These are phyloP conservation scores for Malania oleifera DNA, from an alignment of 164 flowering plant species.

Conservation along the genomic window DNA sequence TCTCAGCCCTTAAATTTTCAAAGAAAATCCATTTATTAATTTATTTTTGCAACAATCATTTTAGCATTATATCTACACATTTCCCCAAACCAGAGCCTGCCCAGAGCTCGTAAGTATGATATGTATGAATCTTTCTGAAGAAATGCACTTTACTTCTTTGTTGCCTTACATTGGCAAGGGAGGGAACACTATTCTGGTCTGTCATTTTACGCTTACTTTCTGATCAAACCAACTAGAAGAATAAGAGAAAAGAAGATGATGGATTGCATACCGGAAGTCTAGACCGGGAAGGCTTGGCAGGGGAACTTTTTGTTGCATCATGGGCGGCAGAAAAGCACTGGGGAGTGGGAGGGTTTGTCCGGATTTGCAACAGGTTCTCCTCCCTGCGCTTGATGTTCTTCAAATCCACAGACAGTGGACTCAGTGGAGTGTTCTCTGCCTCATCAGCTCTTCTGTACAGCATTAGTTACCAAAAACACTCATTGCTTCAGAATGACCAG, in stretches of 20 bases:
- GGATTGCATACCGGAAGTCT: conserved; percentile 32
- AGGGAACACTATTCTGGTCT: background rate
- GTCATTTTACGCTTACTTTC: background rate
- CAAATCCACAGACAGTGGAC: conserved; percentile 26
- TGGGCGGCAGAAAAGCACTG: conserved; percentile 59
- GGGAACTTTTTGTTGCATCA: conserved; percentile 19
- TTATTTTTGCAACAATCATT: too few relatives aligned
- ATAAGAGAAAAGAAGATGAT: background rate
- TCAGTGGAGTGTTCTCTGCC: conserved; percentile 40
- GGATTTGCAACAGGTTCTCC: conserved; percentile 37
- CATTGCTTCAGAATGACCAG: background rate
- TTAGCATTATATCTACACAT: too few relatives aligned
- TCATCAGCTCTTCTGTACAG: conserved; percentile 36
- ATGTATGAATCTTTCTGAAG: too few relatives aligned
- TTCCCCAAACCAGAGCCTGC: too few relatives aligned
- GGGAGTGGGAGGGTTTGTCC: conserved; percentile 72
- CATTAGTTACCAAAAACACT: background rate
- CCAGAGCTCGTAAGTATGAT: too few relatives aligned
- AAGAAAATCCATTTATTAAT: too few relatives aligned
- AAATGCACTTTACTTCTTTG: too few relatives aligned
- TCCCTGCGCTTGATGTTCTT: conserved; percentile 31
- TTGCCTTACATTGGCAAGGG: background rate
- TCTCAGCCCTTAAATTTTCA: too few relatives aligned
- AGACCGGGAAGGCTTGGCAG: conserved; percentile 32
- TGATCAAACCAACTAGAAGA: background rate